These are phyloP conservation scores for Tuber umbilicatum DNA, from an alignment of 495 filamentous ascomycete species.

Conservation along the genomic window DNA sequence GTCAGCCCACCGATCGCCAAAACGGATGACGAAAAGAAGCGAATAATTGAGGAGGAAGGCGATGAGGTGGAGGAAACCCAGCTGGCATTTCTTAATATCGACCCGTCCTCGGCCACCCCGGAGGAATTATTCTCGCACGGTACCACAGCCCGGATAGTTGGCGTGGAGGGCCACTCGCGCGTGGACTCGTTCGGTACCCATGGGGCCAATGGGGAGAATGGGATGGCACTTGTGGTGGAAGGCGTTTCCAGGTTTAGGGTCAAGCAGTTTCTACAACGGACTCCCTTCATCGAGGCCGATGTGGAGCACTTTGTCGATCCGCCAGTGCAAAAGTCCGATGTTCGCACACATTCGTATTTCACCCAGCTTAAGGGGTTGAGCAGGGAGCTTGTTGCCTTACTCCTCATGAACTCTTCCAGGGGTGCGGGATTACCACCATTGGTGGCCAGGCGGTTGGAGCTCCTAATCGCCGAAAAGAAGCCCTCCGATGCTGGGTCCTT, in stretches of 20 bases:
- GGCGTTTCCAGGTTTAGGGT: constrained; percentile 71
- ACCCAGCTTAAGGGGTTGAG: constrained; percentile 72
- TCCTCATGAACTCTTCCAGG: constrained; percentile 63
- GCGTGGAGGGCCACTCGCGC: constrained; percentile 52
- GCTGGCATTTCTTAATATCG: constrained; percentile 43
- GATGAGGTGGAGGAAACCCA: constrained; percentile 41
- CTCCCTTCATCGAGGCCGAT: constrained; percentile 77
- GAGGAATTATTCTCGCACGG: constrained; percentile 61
- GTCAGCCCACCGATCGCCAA: constrained; percentile 33
- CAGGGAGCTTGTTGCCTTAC: constrained; percentile 69
- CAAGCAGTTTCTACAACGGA: constrained; percentile 66
- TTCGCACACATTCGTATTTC: constrained; percentile 62
- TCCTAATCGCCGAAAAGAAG: constrained; percentile 73
- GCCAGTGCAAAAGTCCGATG: constrained; percentile 47
- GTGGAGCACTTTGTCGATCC: constrained; percentile 49
- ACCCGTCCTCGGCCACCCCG: constrained; percentile 56
- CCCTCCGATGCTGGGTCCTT: constrained; percentile 71
- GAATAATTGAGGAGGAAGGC: constrained; percentile 39
- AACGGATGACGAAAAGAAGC: constrained; percentile 37
- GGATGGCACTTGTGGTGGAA: constrained; percentile 67
- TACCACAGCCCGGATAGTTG: constrained; percentile 60
- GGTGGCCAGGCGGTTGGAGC: constrained; percentile 73
- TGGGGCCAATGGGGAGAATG: constrained; percentile 21
- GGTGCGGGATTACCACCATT: constrained; percentile 65
- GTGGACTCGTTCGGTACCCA: constrained; percentile 26